phyloP scores from a whole-genome alignment of 2,329 filamentous ascomycete genomes.

The Colletotrichum liaoningense region DNA sequence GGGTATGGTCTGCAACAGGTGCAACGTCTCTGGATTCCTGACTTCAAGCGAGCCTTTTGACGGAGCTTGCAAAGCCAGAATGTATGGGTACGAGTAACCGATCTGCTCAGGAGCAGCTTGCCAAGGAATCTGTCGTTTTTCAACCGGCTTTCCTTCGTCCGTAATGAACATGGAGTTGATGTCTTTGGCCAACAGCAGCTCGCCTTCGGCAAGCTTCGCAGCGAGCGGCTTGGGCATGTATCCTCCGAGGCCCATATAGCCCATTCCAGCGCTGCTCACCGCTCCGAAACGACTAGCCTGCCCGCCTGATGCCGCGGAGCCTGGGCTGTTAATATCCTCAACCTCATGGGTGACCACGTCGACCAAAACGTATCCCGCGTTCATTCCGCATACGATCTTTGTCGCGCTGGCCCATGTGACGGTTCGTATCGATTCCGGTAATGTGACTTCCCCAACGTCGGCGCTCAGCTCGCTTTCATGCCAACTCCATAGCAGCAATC shows the following conservation, averaged over 20 bases:
- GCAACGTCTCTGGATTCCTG: constrained; percentile 90
- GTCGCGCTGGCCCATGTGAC: constrained; percentile 92
- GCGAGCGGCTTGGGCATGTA: constrained; percentile 93
- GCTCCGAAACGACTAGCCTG: constrained; percentile 84
- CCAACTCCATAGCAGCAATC: constrained; percentile 93
- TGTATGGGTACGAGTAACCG: constrained; percentile 96
- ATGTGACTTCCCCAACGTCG: constrained; percentile 79
- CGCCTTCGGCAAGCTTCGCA: constrained; percentile 81
- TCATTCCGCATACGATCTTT: constrained; percentile 89
- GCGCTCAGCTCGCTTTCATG: constrained; percentile 88
- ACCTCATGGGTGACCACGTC: constrained; percentile 81
- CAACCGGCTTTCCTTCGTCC: constrained; percentile 81
- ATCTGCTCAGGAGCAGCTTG: constrained; percentile 86
- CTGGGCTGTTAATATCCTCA: constrained; percentile 83
- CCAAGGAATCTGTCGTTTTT: constrained; percentile 94
- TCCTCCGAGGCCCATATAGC: constrained; percentile 93
- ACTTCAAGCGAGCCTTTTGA: constrained; percentile 89
- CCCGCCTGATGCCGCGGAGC: constrained; percentile 70
- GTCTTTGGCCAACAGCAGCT: constrained; percentile 96
- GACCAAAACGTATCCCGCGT: constrained; percentile 89
- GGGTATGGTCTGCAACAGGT: constrained; percentile 85
- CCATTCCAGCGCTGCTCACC: constrained; percentile 88
- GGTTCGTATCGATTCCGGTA: constrained; percentile 87
- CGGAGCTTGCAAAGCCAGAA: constrained; percentile 85
- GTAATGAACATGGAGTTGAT: constrained; percentile 96